Conservation (phyloP, 75 land plant genomes). For the Cryptomeria japonica region DNA sequence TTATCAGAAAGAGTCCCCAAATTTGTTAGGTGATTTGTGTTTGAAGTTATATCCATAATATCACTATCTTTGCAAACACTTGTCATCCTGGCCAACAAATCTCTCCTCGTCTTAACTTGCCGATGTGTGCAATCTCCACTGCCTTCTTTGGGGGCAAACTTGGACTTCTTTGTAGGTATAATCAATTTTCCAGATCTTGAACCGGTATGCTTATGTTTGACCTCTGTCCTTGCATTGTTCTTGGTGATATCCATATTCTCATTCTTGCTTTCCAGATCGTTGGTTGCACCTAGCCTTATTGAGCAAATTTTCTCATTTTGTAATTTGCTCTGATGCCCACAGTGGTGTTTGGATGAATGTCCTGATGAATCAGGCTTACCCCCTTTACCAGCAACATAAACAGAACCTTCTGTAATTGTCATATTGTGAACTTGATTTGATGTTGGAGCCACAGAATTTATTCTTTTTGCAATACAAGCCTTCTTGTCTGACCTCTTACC, state of each 20-base stretch:
- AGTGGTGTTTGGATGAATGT: slow-evolving; percentile 16
- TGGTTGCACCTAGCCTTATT: slow-evolving; percentile 71
- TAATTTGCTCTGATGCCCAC: slow-evolving; percentile 32
- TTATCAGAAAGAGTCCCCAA: slow-evolving; percentile 54
- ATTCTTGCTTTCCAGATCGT: slow-evolving; percentile 57
- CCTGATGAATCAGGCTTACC: slow-evolving; percentile 33
- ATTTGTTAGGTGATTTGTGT: slow-evolving; percentile 51
- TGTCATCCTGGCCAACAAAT: slow-evolving; percentile 29
- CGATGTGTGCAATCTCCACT: slow-evolving; percentile 76
- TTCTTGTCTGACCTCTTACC: slow-evolving; percentile 71
- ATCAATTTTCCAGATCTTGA: slow-evolving; percentile 33
- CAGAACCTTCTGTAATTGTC: slow-evolving; percentile 15
- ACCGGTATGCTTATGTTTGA: slow-evolving; percentile 14
- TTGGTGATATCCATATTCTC: slow-evolving; percentile 55
- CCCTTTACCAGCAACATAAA: slow-evolving; percentile 32
- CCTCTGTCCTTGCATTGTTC: slow-evolving; percentile 42
- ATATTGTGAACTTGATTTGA: too few relatives aligned
- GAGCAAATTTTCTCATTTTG: slow-evolving; percentile 57
- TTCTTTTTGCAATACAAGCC: too few relatives aligned
- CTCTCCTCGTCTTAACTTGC: slow-evolving; percentile 83
- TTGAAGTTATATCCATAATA: slow-evolving; percentile 42
- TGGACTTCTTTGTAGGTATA: slow-evolving; percentile 49
- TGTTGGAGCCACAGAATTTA: too few relatives aligned
- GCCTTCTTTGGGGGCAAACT: slow-evolving; percentile 46
- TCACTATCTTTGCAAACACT: slow-evolving; percentile 40